Conservation (phyloP, 1,139 yeast species). For the Saccharomyces hybrid region DNA sequence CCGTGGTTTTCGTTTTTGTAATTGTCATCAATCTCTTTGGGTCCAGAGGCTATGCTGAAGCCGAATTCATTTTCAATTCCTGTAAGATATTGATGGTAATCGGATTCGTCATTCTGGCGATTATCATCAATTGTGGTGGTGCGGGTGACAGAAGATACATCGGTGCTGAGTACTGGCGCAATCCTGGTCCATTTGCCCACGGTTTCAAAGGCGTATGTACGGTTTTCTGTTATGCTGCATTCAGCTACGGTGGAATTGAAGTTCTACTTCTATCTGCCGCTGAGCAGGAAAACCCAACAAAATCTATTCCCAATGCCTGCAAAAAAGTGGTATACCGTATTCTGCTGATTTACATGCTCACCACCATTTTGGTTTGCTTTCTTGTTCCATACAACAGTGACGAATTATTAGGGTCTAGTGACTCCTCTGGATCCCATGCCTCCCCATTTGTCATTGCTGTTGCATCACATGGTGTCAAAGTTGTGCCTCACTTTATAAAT, state of each 20-base stretch:
- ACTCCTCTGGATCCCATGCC: conserved; percentile 37
- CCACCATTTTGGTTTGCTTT: conserved; percentile 50
- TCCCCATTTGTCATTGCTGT: conserved; percentile 72
- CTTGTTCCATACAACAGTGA: conserved; percentile 53
- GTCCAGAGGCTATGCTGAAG: conserved; percentile 61
- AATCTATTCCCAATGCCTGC: conserved; percentile 56
- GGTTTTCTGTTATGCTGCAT: conserved; percentile 74
- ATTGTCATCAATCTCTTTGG: conserved; percentile 54
- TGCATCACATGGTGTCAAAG: conserved; percentile 51
- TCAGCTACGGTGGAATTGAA: conserved; percentile 76
- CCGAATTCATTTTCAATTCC: conserved; percentile 52
- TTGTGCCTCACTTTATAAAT: conserved; percentile 61
- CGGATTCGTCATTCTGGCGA: conserved; percentile 57
- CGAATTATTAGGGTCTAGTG: conserved; percentile 39
- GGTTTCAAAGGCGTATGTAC: conserved; percentile 72
- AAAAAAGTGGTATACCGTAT: conserved; percentile 68
- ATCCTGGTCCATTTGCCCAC: conserved; percentile 52
- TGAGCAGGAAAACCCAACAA: conserved; percentile 66
- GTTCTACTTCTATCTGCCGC: conserved; percentile 78
- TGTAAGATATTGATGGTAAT: conserved; percentile 52
- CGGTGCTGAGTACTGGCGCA: conserved; percentile 50
- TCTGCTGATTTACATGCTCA: conserved; percentile 50
- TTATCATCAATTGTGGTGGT: conserved; percentile 54
- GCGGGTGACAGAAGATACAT: conserved; percentile 46
- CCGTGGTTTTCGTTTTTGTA: conserved; percentile 51